Base-by-base conservation (phyloP, 371 early-diverging fungal species). In the Dichotomocladium elegans region DNA sequence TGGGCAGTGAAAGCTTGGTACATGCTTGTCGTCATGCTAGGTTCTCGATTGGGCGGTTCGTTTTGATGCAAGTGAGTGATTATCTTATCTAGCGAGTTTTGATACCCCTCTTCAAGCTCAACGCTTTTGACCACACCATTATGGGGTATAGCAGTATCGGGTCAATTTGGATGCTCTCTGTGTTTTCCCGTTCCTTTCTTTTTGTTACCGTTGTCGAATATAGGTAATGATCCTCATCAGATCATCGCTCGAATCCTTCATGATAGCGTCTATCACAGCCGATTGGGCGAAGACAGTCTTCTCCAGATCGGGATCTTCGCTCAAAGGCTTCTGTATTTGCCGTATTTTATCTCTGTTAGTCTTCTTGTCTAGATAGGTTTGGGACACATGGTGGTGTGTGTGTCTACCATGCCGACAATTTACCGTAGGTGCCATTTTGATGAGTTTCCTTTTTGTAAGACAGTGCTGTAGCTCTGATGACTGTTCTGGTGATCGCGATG, bases 81-180 rank as follows among this genome's bases (percentile, higher is more conserved):
- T n/a, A 63, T 63, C 19, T 34, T 25, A 31, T 33, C 57, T 34
- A 63, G 37, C 9, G 57, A 57, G 21, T 44, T 53, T 17, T 57
- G 63, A 47, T 63, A 63, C 22, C 63, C 58, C 53, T 63, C 63
- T 42, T 63, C 63, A 37, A 63, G 40, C 34, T 63, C 63, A 42
- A 63, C 47, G 3, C 62, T 61, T 44, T 15, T 15, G 5, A 26
- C 12, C 15, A 28, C 14, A 25, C n/a, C 11, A 24, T 21, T 31
- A 14, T 47, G 14, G 33, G 35, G 15, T 30, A 7, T 4, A n/a
- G 21, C 11, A 31, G 21, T 11, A 25, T 19, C 30, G 12, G 21
- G n/a, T n/a, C 27, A 51, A 14, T 27, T 28, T 21, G 35, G 37
- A 15, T 37, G 14, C 14, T 12, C 1, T n/a, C n/a, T n/a, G n/a